Evolutionary conservation across 2,329 filamentous ascomycete species (phyloP).

Genomic region (Penicillium sp.): DNA sequence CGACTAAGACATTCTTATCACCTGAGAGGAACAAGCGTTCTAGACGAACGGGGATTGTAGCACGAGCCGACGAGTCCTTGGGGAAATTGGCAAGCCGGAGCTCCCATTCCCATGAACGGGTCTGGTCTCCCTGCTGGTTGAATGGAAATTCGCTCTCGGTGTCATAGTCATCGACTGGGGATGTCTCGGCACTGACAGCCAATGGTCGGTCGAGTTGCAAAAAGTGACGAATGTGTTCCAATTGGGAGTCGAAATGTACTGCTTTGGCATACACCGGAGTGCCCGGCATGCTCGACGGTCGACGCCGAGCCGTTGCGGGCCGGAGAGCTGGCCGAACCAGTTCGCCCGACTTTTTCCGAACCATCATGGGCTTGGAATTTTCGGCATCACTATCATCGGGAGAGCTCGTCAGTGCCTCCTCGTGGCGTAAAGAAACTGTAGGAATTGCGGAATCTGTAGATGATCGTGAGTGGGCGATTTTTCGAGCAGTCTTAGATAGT

Average conservation of each 20-base stretch:
- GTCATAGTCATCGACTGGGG: constrained; percentile 83
- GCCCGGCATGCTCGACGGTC: constrained; percentile 95
- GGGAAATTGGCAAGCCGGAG: constrained; percentile 84
- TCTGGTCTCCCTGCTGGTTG: constrained; percentile 49
- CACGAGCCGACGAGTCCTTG: constrained; percentile 61
- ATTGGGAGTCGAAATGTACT: constrained; percentile 96
- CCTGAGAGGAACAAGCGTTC: constrained; percentile 83
- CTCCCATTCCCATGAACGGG: constrained; percentile 76
- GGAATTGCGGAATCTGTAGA: constrained; percentile 56
- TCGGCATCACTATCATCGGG: constrained; percentile 56
- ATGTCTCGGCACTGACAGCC: constrained; percentile 93
- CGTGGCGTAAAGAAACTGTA: constrained; percentile 48
- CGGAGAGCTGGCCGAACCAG: constrained; percentile 89
- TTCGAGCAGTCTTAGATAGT: constrained; percentile 56
- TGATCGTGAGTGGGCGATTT: constrained; percentile 62
- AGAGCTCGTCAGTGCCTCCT: constrained; percentile 44
- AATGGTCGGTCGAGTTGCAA: constrained; percentile 88
- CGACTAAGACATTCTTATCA: constrained; percentile 83
- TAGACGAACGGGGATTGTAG: constrained; percentile 65
- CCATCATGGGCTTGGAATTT: constrained; percentile 78
- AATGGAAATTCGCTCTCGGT: constrained; percentile 91
- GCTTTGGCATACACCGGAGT: constrained; percentile 94
- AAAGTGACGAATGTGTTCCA: constrained; percentile 96
- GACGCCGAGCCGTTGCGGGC: constrained; percentile 67
- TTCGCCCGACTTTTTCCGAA: constrained; percentile 97